Evolutionary conservation across 2,329 filamentous ascomycete species (phyloP).

Genomic region (Knoxdaviesia capensis): DNA sequence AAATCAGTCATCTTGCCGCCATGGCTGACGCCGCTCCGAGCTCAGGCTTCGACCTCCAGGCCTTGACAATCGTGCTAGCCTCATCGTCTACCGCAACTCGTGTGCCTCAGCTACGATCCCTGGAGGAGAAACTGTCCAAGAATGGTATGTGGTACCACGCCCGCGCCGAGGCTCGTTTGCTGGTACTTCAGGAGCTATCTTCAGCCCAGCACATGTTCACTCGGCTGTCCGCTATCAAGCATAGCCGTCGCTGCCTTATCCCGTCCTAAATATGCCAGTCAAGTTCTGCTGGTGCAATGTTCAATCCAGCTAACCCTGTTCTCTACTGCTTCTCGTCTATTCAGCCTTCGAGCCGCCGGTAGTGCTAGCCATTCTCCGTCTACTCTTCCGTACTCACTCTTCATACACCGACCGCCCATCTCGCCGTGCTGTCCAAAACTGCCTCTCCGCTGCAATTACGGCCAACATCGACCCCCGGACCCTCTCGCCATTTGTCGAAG

Average conservation of each 20-base stretch:
- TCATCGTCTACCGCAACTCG: constrained; percentile 42
- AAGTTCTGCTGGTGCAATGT: too few relatives aligned
- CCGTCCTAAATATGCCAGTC: too few relatives aligned
- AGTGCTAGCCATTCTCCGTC: constrained; percentile 37
- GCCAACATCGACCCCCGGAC: constrained; percentile 33
- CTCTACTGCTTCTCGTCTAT: neutral
- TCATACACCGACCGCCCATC: constrained; percentile 75
- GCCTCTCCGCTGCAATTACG: constrained; percentile 47
- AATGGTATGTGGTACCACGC: constrained; percentile 22
- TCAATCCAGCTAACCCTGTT: too few relatives aligned
- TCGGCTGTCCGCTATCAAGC: too few relatives aligned
- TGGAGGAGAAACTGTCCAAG: constrained; percentile 35
- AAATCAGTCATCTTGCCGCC: neutral
- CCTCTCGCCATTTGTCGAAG: constrained; percentile 43
- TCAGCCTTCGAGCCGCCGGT: constrained; percentile 26
- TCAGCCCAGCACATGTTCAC: neutral
- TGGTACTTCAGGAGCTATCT: constrained; percentile 1
- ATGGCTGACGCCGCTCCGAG: constrained; percentile 7
- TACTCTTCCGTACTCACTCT: constrained; percentile 74
- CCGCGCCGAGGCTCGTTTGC: neutral
- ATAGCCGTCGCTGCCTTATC: too few relatives aligned
- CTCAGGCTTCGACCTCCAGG: constrained; percentile 26
- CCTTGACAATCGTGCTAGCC: constrained; percentile 28
- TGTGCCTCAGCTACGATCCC: constrained; percentile 28
- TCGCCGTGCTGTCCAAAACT: constrained; percentile 63